These are phyloP conservation scores for Fusarium brachygibbosum DNA, from an alignment of 2,329 filamentous ascomycete species.

Conservation along the genomic window DNA sequence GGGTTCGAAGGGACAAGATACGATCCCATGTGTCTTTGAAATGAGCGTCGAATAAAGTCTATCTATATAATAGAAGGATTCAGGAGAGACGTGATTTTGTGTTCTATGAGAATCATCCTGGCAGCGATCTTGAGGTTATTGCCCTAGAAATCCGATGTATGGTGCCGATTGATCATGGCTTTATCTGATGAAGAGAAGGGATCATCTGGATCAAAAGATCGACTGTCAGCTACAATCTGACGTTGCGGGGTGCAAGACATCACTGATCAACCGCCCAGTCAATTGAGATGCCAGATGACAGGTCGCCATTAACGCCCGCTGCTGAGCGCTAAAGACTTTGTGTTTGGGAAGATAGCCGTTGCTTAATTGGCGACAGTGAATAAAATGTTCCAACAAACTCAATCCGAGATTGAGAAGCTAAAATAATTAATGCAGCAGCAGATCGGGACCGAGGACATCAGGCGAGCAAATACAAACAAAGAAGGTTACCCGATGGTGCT, in stretches of 20 bases:
- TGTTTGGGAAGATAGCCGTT: too few relatives aligned
- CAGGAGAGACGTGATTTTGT: too few relatives aligned
- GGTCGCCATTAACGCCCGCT: neutral
- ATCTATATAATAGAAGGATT: too few relatives aligned
- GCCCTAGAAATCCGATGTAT: neutral
- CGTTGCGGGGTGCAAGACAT: neutral
- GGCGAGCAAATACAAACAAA: neutral
- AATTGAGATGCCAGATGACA: neutral
- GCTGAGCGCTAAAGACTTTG: neutral
- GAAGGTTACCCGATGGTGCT: constrained; percentile 9
- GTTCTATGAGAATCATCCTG: neutral
- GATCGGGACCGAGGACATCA: neutral
- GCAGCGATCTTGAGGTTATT: neutral
- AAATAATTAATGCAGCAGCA: neutral
- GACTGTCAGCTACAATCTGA: neutral
- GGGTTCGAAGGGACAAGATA: neutral
- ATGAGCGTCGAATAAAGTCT: too few relatives aligned
- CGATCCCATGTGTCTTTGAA: neutral
- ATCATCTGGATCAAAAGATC: neutral
- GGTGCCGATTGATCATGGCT: neutral
- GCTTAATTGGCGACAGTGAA: neutral
- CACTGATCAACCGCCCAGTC: neutral
- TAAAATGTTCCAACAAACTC: neutral
- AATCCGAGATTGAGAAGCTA: neutral
- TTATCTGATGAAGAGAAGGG: neutral